Conservation (phyloP, 179 eudicot species). For the Heliamphora ciliata region DNA sequence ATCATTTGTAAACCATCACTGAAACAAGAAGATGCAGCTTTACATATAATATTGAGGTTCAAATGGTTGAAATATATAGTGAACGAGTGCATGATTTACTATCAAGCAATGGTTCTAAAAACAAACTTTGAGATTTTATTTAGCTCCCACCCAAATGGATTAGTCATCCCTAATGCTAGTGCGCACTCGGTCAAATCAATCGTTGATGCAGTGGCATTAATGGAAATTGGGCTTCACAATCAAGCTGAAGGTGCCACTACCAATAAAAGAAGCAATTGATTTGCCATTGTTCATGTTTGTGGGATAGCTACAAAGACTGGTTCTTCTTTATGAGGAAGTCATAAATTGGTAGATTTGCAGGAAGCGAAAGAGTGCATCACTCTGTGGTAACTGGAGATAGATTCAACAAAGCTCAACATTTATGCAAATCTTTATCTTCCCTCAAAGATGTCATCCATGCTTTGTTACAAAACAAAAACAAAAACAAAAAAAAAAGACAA, state of each 20-base stretch:
- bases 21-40: conserved; percentile 11
- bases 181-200: conserved; percentile 62
- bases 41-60: conserved; percentile 65
- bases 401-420: conserved; percentile 37
- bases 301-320: conserved; percentile 71
- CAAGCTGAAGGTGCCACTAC: conserved; percentile 73
- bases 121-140: conserved; percentile 75
- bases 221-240: conserved; percentile 68
- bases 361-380: conserved; percentile 89
- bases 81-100: conserved; percentile 94
- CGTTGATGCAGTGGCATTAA: conserved; percentile 62
- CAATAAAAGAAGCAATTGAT: conserved; percentile 93
- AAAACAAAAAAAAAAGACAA: too few species aligned
- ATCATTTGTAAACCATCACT: conserved; percentile 38
- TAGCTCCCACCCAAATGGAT: conserved; percentile 59
- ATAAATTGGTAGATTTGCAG: conserved; percentile 95
- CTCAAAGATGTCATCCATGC: conserved; percentile 89
- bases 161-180: conserved; percentile 92
- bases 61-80: conserved; percentile 93
- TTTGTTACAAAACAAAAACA: conserved; percentile 51
- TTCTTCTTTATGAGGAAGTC: conserved; percentile 59
- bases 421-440: too few species aligned
- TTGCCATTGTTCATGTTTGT: conserved; percentile 65
- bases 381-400: conserved; percentile 91
- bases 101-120: conserved; percentile 47